phyloP scores from a whole-genome alignment of 495 filamentous ascomycete species.

The Chaetomium cochliodes region DNA sequence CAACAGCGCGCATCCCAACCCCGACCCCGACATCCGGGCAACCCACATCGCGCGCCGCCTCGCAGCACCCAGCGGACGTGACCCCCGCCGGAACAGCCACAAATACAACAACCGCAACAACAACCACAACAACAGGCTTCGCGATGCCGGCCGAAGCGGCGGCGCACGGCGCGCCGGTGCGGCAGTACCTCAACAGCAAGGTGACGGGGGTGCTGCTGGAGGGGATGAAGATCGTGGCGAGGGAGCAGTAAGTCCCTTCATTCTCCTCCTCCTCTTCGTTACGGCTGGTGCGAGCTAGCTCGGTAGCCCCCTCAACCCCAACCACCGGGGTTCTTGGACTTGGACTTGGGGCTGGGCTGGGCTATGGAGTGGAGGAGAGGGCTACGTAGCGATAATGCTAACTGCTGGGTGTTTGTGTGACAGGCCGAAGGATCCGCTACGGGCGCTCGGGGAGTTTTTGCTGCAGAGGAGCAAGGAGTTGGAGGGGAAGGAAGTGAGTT shows the following conservation, averaged over 20 bases:
- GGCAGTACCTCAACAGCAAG: slow-evolving; percentile 86
- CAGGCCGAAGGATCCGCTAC: slow-evolving; percentile 80
- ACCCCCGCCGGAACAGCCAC: too few species aligned
- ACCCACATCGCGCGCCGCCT: slow-evolving; percentile 50
- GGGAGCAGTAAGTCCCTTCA: slow-evolving; percentile 66
- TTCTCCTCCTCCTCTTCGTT: too few species aligned
- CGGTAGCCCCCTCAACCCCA: too few species aligned
- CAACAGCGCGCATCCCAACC: slow-evolving; percentile 17
- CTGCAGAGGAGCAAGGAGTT: slow-evolving; percentile 77
- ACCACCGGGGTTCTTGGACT: too few species aligned
- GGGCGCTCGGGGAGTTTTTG: slow-evolving; percentile 82
- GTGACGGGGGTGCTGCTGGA: slow-evolving; percentile 82
- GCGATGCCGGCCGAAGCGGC: slow-evolving; percentile 54
- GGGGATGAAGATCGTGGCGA: slow-evolving; percentile 85
- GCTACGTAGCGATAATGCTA: too few species aligned
- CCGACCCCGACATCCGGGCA: slow-evolving; percentile 21
- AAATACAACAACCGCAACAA: background rate
- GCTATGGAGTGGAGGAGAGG: too few species aligned
- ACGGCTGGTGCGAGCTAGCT: too few species aligned
- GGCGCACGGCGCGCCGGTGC: slow-evolving; percentile 77
- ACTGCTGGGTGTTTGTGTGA: background rate
- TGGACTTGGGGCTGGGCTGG: too few species aligned
- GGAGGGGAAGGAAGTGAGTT: slow-evolving; percentile 39
- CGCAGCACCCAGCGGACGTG: slow-evolving; percentile 42
- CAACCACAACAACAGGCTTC: slow-evolving; percentile 29